Base-by-base conservation (phyloP, 257 asterid genomes). In the Nicotiana attenuata region DNA sequence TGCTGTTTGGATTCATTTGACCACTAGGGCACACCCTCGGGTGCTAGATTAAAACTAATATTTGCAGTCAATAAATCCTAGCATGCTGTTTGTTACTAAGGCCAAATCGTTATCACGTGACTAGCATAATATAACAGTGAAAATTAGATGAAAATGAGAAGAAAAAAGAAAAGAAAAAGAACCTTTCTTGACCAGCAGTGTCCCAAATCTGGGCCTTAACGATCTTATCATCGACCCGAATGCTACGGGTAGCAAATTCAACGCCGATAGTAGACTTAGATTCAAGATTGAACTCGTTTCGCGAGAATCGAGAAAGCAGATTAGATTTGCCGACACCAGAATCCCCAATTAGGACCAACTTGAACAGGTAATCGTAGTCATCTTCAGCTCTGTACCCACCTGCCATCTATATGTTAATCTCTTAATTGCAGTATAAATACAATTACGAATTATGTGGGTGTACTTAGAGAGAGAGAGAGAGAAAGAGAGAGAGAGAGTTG, bases 201-300 rank as follows among this genome's bases (percentile, higher is more conserved):
- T 91, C 94, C 94, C 94, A 91, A 88, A 91, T 91, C 92, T 91
- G 94, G 68, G 94, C 92, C 79, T 91, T 91, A 68, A 91, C 80
- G 81, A 91, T 85, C 89, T 89, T 91, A 85, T 88, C 91, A 69
- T 91, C 94, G 20, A 91, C 94, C 67, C 89, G 91, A 76, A 91
- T 78, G 29, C 90, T 89, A 57, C 94, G 90, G 29, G 94, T 91
- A 45, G 94, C 94, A 61, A 91, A 91, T 76, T 91, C 94, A 55
- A 91, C 94, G 38, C 94, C 94, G 16, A 91, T 91, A 20, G 94
- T 91, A 47, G 94, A 91, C 84, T 91, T 91, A 3, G 94, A 91
- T 91, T 91, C 94, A 41, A 91, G 85, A 85, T 85, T 91, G 85
- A 91, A 91, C 89, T 91, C 94, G 59, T 91, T 91, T 57, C 94